Conservation (phyloP, 179 eudicot species). For the Drosera spatulata region DNA sequence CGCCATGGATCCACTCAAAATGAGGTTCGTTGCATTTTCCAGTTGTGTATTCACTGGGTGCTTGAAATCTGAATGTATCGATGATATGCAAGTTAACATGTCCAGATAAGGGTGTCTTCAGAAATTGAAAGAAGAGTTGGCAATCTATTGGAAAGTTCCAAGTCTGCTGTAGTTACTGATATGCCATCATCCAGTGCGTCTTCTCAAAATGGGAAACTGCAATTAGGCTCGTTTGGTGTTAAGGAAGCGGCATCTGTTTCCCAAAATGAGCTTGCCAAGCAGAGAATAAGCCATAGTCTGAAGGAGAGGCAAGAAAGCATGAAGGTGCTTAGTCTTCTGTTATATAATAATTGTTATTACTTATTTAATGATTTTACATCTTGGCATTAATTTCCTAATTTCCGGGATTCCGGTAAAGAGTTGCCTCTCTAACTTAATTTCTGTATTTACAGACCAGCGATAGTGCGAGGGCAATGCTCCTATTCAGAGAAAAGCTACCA, state of each 20-base stretch:
- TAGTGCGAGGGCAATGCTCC: constrained; percentile 54
- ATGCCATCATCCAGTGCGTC: constrained; percentile 28
- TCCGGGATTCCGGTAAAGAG: too few species aligned
- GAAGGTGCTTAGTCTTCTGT: constrained; percentile 37
- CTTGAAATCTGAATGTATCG: neutral
- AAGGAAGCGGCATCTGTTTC: constrained; percentile 11
- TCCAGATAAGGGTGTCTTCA: constrained; percentile 74
- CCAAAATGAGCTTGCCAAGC: constrained; percentile 33
- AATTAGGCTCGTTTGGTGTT: constrained; percentile 12
- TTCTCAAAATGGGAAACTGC: constrained; percentile 26
- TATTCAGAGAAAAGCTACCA: constrained; percentile 84
- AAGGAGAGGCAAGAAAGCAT: constrained; percentile 66
- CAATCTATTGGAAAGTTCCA: constrained; percentile 54
- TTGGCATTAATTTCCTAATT: too few species aligned
- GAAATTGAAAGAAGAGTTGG: constrained; percentile 83
- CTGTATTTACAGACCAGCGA: constrained; percentile 28
- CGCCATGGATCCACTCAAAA: constrained; percentile 85
- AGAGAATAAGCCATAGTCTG: constrained; percentile 51
- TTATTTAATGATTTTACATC: too few species aligned
- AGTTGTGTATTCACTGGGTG: neutral
- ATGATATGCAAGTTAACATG: too few species aligned
- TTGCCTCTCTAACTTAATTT: too few species aligned
- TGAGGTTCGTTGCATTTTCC: constrained; percentile 40
- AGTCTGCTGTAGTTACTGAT: constrained; percentile 17
- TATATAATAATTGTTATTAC: neutral